Conservation (phyloP, 495 filamentous ascomycete genomes). For the Daldinia caldariorum region DNA sequence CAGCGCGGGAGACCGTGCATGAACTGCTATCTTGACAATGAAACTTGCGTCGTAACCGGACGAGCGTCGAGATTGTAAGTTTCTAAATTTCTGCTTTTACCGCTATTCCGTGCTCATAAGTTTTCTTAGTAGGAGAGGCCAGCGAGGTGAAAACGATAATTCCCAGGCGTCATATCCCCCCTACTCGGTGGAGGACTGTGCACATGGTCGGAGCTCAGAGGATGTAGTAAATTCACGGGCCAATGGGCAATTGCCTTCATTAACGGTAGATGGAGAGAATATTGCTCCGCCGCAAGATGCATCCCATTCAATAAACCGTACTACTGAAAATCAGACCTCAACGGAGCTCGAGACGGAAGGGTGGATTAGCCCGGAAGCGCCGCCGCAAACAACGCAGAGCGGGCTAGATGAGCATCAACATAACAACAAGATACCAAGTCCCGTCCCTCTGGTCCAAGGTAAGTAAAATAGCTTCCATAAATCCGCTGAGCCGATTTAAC, state of each 20-base stretch:
- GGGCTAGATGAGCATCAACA: constrained; percentile 27
- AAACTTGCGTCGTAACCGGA: constrained; percentile 52
- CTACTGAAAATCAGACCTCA: constrained; percentile 20
- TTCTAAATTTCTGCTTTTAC: constrained; percentile 22
- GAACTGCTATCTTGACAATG: constrained; percentile 56
- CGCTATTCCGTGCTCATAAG: constrained; percentile 39
- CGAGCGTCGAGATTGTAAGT: constrained; percentile 54
- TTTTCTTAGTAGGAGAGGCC: constrained; percentile 43
- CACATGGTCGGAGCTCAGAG: constrained; percentile 37
- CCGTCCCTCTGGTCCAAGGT: constrained; percentile 28
- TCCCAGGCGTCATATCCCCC: constrained; percentile 38
- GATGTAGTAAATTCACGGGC: constrained; percentile 42
- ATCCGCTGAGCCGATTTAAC: constrained; percentile 6
- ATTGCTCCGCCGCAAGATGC: constrained; percentile 22
- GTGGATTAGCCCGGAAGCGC: constrained; percentile 16
- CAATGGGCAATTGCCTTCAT: constrained; percentile 29
- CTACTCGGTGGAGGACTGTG: constrained; percentile 34
- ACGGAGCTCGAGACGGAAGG: constrained; percentile 17
- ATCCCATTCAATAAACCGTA: constrained; percentile 18
- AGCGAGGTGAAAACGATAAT: constrained; percentile 39
- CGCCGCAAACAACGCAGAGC: constrained; percentile 2
- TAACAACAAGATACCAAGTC: constrained; percentile 25
- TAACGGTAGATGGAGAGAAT: constrained; percentile 26
- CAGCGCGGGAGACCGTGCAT: constrained; percentile 60
- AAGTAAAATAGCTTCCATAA: constrained; percentile 1